phyloP scores from a whole-genome alignment of 371 early-diverging fungal species.

The Umbelopsis sp. region DNA sequence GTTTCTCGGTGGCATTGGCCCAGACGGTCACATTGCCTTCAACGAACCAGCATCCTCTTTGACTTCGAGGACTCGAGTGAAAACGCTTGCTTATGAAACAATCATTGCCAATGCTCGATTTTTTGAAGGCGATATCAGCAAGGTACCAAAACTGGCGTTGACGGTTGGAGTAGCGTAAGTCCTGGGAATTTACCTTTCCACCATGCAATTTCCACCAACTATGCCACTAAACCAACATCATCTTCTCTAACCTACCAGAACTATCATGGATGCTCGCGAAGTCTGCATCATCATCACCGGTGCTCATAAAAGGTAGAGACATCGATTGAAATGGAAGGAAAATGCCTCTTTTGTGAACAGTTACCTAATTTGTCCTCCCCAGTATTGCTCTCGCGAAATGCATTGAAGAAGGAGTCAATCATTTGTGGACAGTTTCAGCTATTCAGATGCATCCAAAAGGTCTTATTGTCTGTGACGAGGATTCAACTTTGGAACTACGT shows the following conservation, averaged over 20 bases:
- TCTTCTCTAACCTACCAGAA: conserved; percentile 41
- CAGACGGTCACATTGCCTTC: conserved; percentile 75
- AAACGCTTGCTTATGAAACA: conserved; percentile 75
- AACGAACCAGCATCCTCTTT: conserved; percentile 75
- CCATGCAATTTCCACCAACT: conserved; percentile 13
- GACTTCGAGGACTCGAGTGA: conserved; percentile 69
- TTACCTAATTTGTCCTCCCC: not conserved
- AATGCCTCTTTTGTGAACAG: not conserved
- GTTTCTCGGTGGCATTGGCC: conserved; percentile 64
- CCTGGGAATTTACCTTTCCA: not conserved
- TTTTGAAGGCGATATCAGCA: conserved; percentile 71
- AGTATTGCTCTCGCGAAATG: conserved; percentile 79
- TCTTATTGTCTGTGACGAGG: conserved; percentile 89
- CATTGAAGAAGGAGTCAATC: conserved; percentile 86
- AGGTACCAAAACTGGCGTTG: conserved; percentile 71
- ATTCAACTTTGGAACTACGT: conserved; percentile 86
- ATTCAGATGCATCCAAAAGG: conserved; percentile 87
- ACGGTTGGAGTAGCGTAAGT: conserved; percentile 70
- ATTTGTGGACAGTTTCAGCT: conserved; percentile 92
- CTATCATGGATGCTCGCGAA: conserved; percentile 87
- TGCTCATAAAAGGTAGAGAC: conserved; percentile 66
- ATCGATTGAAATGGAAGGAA: not conserved
- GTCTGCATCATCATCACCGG: conserved; percentile 88
- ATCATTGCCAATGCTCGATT: conserved; percentile 74
- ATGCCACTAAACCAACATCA: too few species aligned